Percentiles rank a stretch among this genome's conserved stretches.
phyloP scores from a whole-genome alignment of 2,329 filamentous ascomycete genomes.

The Cordyceps javanica region DNA sequence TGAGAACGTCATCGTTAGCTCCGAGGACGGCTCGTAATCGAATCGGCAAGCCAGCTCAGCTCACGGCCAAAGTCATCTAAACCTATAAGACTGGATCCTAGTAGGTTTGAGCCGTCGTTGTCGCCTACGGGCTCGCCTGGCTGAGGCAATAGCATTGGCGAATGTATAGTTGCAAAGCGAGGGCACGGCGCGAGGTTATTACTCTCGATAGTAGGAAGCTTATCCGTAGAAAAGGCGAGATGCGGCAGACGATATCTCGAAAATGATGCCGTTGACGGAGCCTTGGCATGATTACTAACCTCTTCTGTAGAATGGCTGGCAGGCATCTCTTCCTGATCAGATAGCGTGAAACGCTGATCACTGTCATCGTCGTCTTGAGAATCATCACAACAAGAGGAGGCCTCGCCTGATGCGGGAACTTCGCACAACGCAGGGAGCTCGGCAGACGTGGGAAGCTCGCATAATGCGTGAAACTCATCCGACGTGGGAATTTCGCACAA shows the following conservation, averaged over 20 bases:
- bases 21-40: slow-evolving; percentile 25
- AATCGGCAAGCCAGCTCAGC: slow-evolving; percentile 46
- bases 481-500: too few species aligned
- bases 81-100: slow-evolving; percentile 27
- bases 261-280: neutral
- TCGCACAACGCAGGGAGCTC: neutral
- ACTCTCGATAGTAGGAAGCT: neutral
- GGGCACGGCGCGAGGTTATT: neutral
- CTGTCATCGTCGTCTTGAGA: neutral
- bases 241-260: slow-evolving; percentile 5
- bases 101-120: neutral
- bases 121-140: slow-evolving; percentile 13
- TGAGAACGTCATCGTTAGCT: neutral
- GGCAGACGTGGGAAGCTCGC: neutral
- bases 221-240: neutral
- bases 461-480: neutral
- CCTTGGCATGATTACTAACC: neutral
- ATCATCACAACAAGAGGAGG: neutral
- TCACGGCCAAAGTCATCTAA: slow-evolving; percentile 39
- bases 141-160: slow-evolving; percentile 21
- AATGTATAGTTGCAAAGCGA: slow-evolving; percentile 19
- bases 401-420: neutral
- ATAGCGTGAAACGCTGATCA: neutral
- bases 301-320: neutral
- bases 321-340: neutral